Evolutionary conservation across 805 yeast genomes (phyloP), one percentile per base, ranked within the genome.

Genomic region (Ascoidea asiatica): DNA sequence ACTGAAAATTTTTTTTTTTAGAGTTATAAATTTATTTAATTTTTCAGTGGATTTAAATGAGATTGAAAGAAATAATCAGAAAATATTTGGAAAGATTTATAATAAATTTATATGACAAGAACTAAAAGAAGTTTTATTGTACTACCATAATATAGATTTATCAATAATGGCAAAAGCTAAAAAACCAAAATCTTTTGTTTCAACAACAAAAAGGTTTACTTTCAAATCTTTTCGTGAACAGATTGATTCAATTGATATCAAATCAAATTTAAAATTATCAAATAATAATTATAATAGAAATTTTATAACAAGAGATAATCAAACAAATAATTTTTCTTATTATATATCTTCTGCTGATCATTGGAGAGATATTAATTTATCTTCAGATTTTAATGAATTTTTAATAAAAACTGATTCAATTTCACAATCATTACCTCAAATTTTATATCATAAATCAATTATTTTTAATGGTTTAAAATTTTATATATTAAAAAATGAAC

Each of bases 311-410:
- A 69, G 83, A 53, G 80, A 77, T 1, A 80, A 76, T 54, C 83
- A 82, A 55, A 75, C 78, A 49, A 84, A 74, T 36, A 90, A 81
- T 48, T 61, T 78, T 2, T 87, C 95, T 1, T 89, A 83, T 60
- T 85, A 89, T 52, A 61, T 81, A 22, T 73, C 92, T 11, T 78
- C 95, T 0, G 66, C 83, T 48, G 81, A 81, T 41, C 87, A 85
- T 52, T 90, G 97, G 96, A 73, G 68, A 46, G 97, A 92, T 56
- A 76, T 85, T 46, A 90, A 89, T 58, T 63, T 85, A 45, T 79
- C 95, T 38, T 78, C 77, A 4, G 68, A 69, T 40, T 92, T 86
- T 56, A 72, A 80, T 1, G 76, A 71, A 2, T 81, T 88, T 52
- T 64, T 72, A 3, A 72, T 72, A 5, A 69, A 70, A 40, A 72